These are phyloP conservation scores for Fusarium lyarnte DNA, from an alignment of 2,329 filamentous ascomycete species.

Conservation along the genomic window DNA sequence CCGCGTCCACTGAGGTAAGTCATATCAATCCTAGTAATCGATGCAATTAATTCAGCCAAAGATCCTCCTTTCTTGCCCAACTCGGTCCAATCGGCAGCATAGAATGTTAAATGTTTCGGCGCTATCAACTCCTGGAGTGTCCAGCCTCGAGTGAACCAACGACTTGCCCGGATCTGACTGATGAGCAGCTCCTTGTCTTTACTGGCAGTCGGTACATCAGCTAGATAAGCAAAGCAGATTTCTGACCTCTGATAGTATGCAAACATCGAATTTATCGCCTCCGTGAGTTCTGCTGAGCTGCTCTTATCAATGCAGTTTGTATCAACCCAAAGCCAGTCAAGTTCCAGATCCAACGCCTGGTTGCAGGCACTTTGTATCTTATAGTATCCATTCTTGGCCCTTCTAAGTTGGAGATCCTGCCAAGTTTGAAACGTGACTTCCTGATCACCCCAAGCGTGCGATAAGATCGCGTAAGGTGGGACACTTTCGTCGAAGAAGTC, in stretches of 20 bases:
- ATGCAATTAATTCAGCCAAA: no score
- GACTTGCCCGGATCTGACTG: not conserved
- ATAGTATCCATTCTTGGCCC: not conserved
- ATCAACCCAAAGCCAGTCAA: not conserved
- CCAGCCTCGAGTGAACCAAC: conserved; percentile 32
- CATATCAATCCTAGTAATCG: no score
- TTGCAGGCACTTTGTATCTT: not conserved
- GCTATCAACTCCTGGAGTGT: conserved; percentile 29
- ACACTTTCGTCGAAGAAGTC: no score
- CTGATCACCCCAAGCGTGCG: no score
- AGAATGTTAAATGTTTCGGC: no score
- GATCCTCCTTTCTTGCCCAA: no score
- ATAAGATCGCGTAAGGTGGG: no score
- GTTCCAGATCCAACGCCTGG: accelerated
- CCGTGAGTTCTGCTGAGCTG: not conserved
- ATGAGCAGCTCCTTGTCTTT: no score
- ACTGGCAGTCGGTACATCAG: not conserved
- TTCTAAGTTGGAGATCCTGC: no score
- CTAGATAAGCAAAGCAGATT: not conserved
- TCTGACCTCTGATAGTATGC: accelerated
- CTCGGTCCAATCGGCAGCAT: no score
- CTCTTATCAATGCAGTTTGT: not conserved
- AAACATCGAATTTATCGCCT: conserved; percentile 5
- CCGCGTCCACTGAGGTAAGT: no score
- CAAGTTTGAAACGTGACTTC: no score